Evolutionary conservation across 2,329 filamentous ascomycete species (phyloP), one percentile per base, ranked within the genome.

Genomic region (Coniella vitis): DNA sequence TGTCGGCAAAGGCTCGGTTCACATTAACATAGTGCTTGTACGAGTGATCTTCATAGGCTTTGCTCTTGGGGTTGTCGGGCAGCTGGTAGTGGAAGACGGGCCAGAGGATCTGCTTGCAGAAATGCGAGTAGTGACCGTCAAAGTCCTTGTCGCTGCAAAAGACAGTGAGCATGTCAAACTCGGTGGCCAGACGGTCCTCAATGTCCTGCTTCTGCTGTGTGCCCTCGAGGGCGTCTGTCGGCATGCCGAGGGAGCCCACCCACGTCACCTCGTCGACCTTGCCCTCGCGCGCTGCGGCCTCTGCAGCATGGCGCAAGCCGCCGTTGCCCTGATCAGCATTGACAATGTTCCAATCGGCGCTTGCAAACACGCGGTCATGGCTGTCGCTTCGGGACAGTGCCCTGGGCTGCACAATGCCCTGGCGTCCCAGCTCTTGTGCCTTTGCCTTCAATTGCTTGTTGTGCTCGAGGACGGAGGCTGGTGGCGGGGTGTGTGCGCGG

Each of bases 41-140:
- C 0, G 90, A 96, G 67, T 97, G 90, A 58, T 97, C 91, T 65
- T 95, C 86, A 65, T 95, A 97, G 0, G 91, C 91, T 66, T 97
- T 97, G 79, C 90, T 96, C 75, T 95, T 95, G 21, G 91, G 91
- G 63, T 95, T 94, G 63, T 97, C 93, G 0, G 91, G 93, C 52
- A 97, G 95, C 67, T 96, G 90, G 65, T 97, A 97, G 68, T 97
- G 90, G 67, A 97, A 95, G 52, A 96, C 90, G 1, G 91, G 91
- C 91, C 91, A 97, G 7, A 97, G 75, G 48, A 97, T 95, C 62
- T 91, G 89, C 71, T 97, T 97, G 82, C 90, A 96, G 64, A 93
- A 97, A 67, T 96, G 90, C 12, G 85, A 81, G 63, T 97, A 97
- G 68, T 95, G 90, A 1, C 90, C 90, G 60, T 96, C 86, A 62